Evolutionary conservation across 805 yeast species (phyloP), one percentile per base, ranked within the genome.

Genomic region (Lipomyces oligophaga): DNA sequence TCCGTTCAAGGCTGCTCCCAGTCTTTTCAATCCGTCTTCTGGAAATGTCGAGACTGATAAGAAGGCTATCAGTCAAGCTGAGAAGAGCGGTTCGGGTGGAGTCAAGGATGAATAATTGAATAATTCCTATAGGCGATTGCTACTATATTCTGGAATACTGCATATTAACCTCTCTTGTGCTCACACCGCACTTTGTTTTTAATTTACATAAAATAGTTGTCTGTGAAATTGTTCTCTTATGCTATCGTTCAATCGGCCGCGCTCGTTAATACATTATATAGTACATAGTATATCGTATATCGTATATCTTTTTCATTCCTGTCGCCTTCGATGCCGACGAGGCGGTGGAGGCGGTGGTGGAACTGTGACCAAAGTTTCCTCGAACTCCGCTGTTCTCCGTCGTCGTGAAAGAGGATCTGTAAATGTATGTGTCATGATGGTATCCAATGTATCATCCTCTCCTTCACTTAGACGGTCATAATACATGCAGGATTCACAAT

Each of bases 1-100:
- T 75, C 98, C 98, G 38, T 93, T 93, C 81, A 85, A 85, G 75
- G 80, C 89, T 49, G 79, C 88, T 42, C 80, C 90, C 38, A 67
- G 90, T 71, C 79, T 87, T 58, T 86, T 89, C 50, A 77, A 71
- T 38, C 61, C 67, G 30, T 69, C 72, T 34, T 55, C 59, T 58
- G 52, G 63, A 35, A 83, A 74, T 37, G 73, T 78, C 60, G 80
- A 81, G 73, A 85, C 93, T 55, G 96, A 88, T 71, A 87, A 87
- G 75, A 85, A 85, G 61, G 73, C 95, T 26, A 80, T 87, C 60
- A 87, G 83, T 60, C 78, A 75, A 61, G 93, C 94, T 53, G 97
- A 88, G 74, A 75, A 74, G 55, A 77, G 86, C 54, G 97, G 97
- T 61, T 65, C 77, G 46, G 72, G 72, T 42, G 96, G 96, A 68